A percentile compares a stretch with the other conserved stretches of the same genome.
Conservation (phyloP, 306 rosid genomes). For the Casuarina cunninghamiana region DNA sequence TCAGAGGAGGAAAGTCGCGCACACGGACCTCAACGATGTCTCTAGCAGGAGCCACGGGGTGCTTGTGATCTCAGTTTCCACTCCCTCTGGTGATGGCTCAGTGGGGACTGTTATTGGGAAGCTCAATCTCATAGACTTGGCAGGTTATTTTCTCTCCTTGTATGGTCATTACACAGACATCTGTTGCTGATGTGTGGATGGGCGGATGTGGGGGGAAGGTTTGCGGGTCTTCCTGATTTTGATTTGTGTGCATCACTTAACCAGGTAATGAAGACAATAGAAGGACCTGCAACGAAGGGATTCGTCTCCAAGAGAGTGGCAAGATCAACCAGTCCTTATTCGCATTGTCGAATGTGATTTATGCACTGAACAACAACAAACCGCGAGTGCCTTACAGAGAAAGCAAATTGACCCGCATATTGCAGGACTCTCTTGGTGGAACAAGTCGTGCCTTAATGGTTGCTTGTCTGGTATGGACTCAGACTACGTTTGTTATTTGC, state of each 20-base stretch:
- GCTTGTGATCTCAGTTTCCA: conserved; percentile 71
- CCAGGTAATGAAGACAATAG: conserved; percentile 95
- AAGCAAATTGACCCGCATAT: conserved; percentile 92
- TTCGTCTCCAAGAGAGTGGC: conserved; percentile 94
- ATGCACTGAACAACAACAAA: conserved; percentile 81
- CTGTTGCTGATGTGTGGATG: conserved; percentile 12
- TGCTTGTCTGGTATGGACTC: conserved; percentile 78
- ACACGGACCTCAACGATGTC: conserved; percentile 84
- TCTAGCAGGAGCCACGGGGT: conserved; percentile 97
- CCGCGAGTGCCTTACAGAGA: conserved; percentile 79
- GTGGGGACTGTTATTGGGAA: conserved; percentile 53
- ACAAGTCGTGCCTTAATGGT: conserved; percentile 80
- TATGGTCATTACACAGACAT: neutral
- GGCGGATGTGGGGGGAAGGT: neutral
- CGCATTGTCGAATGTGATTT: conserved; percentile 88
- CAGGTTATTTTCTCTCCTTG: conserved; percentile 53
- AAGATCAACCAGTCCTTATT: conserved; percentile 92
- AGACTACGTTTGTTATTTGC: conserved; percentile 7
- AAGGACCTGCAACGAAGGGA: conserved; percentile 87
- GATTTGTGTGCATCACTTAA: conserved; percentile 17
- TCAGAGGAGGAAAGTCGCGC: conserved; percentile 78
- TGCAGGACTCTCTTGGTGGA: conserved; percentile 94
- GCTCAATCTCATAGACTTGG: conserved; percentile 94
- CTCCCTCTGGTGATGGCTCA: conserved; percentile 40
- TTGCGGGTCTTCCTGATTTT: neutral